Evolutionary conservation across 106 monocot genomes (phyloP), one percentile per base, ranked within the genome.

Genomic region (Triglochin maritima): DNA sequence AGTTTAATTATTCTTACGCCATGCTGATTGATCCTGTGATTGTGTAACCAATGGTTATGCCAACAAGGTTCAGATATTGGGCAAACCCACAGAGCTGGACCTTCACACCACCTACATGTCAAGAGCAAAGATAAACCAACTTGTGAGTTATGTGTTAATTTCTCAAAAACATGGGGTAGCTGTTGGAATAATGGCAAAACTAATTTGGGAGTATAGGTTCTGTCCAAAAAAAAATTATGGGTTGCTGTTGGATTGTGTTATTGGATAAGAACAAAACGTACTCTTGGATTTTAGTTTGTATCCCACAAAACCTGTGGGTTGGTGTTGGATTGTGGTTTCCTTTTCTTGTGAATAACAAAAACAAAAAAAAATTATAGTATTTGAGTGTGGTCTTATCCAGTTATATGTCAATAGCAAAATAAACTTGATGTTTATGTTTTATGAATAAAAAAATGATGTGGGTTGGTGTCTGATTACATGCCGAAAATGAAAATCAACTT

Each of bases 1-100:
- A 17, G 67, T n/a, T 5, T 16, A 45, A 13, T 11, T 0, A 59
- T 44, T 6, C 77, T 60, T 61, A 94, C 93, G 77, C 93, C 93
- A 94, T 89, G 79, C 93, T 94, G 48, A 85, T 92, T 47, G 85
- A 80, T 56, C 87, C 80, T 4, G 92, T 92, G 68, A 92, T 88
- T 7, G 87, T 83, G 70, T 88, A 92, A n/a, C 92, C 92, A 29
- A 92, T 72, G 17, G 74, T 68, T 15, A 83, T 82, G 7, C 92
- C 92, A 0, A 92, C 71, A 3, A 92, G 83, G 77, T 88, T 88
- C 49, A 70, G 47, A 75, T 92, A 92, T 53, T 88, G 92, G 1
- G 85, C 80, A 41, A 87, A 5, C 5, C 80, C 79, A 59, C 88
- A 92, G 0, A 92, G 17, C 15, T 69, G 72, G 16, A 66, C 66